Evolutionary conservation across 108 stramenopile genomes (phyloP), one percentile per base, ranked within the genome.

Genomic region (Cyclotella baltica): DNA sequence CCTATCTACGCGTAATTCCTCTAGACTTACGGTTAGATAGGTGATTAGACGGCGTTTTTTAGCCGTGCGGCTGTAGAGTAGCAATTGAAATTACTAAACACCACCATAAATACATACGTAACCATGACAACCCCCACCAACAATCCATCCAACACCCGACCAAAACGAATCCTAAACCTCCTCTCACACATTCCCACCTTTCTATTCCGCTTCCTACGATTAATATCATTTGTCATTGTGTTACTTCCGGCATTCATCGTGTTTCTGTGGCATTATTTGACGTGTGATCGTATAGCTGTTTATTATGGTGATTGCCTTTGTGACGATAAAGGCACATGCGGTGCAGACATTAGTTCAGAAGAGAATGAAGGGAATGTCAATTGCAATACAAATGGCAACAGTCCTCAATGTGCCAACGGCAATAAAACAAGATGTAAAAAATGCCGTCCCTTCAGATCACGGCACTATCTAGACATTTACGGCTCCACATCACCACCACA

Each of bases 241-340:
- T 58, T 90, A 40, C 40, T 72, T 23, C 89, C 89, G 0, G 89
- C 79, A 16, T 90, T 88, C 51, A 59, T 73, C 15, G 83, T 87
- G 11, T 87, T 90, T 82, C 74, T 81, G 0, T 86, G 78, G 77
- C 84, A 88, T 61, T 90, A 90, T 69, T 50, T 90, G n/a, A 67
- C 69, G 22, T 65, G 83, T 63, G 77, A 83, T 77, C 79, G 88
- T 23, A 25, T 73, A 34, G 80, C 83, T 29, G 56, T 81, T 0
- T 70, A 72, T 37, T 88, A 85, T 52, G 77, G 76, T n/a, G 36
- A 34, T 22, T n/a, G 47, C 48, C 34, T 15, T 37, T 28, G 51
- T n/a, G n/a, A n/a, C 69, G 65, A 35, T 62, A 74, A 63, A 67
- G 62, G 38, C 19, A 61, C 53, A 53, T 0, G 66, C 16, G 66